A percentile compares a stretch with the other conserved stretches of the same genome.
Conservation (phyloP, 306 rosid species). For the Ceratonia siliqua region DNA sequence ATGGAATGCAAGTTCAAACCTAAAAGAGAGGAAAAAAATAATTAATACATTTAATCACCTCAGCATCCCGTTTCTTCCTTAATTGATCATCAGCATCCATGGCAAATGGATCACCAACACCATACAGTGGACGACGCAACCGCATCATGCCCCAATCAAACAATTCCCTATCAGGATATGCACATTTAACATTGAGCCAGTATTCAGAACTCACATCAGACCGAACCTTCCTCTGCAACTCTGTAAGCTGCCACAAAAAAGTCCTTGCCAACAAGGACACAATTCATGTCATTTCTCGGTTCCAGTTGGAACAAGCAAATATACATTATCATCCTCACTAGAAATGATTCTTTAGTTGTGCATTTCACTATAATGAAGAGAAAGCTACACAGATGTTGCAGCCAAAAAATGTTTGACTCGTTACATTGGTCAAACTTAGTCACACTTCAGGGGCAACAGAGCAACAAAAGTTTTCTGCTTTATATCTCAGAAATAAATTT, state of each 20-base stretch:
- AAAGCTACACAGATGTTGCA: conserved; percentile 15
- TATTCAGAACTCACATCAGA: conserved; percentile 87
- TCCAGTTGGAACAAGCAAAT: conserved; percentile 31
- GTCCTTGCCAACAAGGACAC: conserved; percentile 71
- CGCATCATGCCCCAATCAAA: conserved; percentile 99
- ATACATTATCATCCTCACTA: conserved; percentile 29
- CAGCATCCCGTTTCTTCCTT: conserved; percentile 88
- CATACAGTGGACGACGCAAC: conserved; percentile 77
- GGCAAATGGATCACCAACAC: conserved; percentile 97
- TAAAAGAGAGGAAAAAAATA: not conserved
- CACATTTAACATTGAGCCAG: conserved; percentile 76
- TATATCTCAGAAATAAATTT: conserved; percentile 5
- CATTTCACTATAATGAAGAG: conserved; percentile 20
- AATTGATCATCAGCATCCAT: conserved; percentile 90
- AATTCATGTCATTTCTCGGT: conserved; percentile 56
- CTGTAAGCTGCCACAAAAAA: conserved; percentile 76
- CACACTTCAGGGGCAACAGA: not conserved
- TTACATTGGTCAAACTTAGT: conserved; percentile 27
- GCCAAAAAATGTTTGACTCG: conserved; percentile 4
- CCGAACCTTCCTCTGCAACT: conserved; percentile 83
- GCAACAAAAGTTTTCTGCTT: conserved; percentile 16
- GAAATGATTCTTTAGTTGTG: conserved; percentile 26
- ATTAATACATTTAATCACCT: conserved; percentile 54
- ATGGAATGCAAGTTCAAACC: conserved; percentile 3
- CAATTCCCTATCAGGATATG: conserved; percentile 82